Evolutionary conservation across 2,329 filamentous ascomycete species (phyloP), one percentile per base, ranked within the genome.

Genomic region (Intubia oerlemansii): DNA sequence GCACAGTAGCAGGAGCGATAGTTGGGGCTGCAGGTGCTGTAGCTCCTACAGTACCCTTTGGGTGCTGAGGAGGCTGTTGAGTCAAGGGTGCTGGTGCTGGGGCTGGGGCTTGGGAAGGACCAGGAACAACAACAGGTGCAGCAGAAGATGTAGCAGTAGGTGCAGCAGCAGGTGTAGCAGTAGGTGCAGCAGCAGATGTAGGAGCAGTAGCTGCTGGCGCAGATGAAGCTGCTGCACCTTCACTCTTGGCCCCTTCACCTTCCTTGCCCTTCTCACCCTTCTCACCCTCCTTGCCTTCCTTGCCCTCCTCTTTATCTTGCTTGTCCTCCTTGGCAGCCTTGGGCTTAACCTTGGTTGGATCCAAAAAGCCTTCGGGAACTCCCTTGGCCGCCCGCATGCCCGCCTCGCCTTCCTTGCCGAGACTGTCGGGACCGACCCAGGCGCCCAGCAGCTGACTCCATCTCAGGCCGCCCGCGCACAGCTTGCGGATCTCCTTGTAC

Each of bases 361-460:
- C 48, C 28, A 60, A 35, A 45, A 92, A 95, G 29, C 80, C 65
- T 33, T 68, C 70, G 1, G 82, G 85, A 15, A 92, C 84, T 6
- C 82, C 84, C 22, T 59, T 60, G 7, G 77, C 78, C 0, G 79
- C 67, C 40, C 50, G 54, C 45, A 54, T 56, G n/a, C 17, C 9
- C 4, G 29, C 18, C 37, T 55, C 59, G 38, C 60, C 34, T 2
- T 19, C 18, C 6, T 6, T 10, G 10, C 18, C 23, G 7, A 10
- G 20, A n/a, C 6, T 7, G 5, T 24, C n/a, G 7, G 32, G 64
- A 1, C 85, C 85, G 5, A 85, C 73, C 64, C 84, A 98, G 11
- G 74, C 78, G 5, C 79, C 82, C 17, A 91, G 50, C 39, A 88
- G 57, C 17, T 59, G 59, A 45, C 82, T 91, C 78, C 80, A 98